Conservation (phyloP, 805 yeast species). For the Torulaspora maleeae region DNA sequence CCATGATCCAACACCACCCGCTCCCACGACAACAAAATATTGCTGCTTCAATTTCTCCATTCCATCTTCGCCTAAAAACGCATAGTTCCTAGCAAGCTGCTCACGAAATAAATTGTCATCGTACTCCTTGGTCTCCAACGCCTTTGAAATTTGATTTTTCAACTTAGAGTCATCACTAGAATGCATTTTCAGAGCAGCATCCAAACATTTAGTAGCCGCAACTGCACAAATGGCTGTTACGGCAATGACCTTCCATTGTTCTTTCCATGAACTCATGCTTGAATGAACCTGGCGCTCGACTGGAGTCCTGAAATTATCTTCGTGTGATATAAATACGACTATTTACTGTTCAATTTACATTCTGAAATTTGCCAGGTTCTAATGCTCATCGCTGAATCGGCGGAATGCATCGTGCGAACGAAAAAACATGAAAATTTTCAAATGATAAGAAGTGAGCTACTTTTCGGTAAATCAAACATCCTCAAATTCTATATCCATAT, state of each 20-base stretch:
- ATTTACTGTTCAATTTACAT: neutral
- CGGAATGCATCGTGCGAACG: neutral
- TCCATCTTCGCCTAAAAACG: slow-evolving; percentile 85
- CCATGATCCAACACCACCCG: slow-evolving; percentile 99
- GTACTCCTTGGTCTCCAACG: slow-evolving; percentile 25
- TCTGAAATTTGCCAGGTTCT: neutral
- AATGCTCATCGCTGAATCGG: slow-evolving; percentile 1
- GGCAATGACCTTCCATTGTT: slow-evolving; percentile 30
- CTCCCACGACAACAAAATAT: slow-evolving; percentile 78
- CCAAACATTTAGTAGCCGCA: slow-evolving; percentile 32
- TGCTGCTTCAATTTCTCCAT: slow-evolving; percentile 66
- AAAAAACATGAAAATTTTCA: slow-evolving; percentile 6
- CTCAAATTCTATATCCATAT: slow-evolving; percentile 36
- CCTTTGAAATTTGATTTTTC: slow-evolving; percentile 3
- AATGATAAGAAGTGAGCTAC: neutral
- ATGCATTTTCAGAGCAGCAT: slow-evolving; percentile 27
- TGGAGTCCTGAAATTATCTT: neutral
- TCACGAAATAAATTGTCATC: slow-evolving; percentile 77
- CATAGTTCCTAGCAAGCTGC: slow-evolving; percentile 90
- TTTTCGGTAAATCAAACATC: slow-evolving; percentile 23
- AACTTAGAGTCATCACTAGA: slow-evolving; percentile 2
- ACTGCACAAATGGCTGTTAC: slow-evolving; percentile 34
- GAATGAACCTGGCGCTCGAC: neutral
- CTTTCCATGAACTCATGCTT: slow-evolving; percentile 4
- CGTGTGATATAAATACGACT: neutral